Evolutionary conservation across 768 basidiomycete genomes (phyloP).

Genomic region (Amanita pallidorosea): DNA sequence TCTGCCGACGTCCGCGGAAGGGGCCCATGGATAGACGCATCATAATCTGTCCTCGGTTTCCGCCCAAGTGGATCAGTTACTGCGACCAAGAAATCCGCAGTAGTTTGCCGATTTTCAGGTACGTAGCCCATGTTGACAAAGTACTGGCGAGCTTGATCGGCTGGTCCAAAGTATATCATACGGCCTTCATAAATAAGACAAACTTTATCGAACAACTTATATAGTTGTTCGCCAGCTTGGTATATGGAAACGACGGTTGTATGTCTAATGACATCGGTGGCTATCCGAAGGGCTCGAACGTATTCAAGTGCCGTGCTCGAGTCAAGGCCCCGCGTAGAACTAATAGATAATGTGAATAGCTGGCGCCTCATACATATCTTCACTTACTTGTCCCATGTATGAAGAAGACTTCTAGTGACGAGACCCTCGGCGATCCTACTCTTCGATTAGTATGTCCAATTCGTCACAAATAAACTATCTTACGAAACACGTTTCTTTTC

Average conservation of each 20-base stretch:
- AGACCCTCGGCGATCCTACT: conserved; percentile 40
- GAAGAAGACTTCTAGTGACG: conserved; percentile 48
- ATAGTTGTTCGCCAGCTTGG: conserved; percentile 68
- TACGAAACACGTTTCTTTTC: conserved; percentile 75
- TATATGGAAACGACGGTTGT: conserved; percentile 75
- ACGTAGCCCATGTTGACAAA: conserved; percentile 62
- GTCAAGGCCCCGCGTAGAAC: conserved; percentile 56
- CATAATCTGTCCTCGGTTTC: conserved; percentile 19
- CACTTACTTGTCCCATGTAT: conserved; percentile 70
- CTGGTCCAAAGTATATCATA: conserved; percentile 71
- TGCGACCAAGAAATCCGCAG: conserved; percentile 52
- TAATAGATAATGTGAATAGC: conserved; percentile 14
- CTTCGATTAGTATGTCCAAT: background rate
- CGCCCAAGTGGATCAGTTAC: conserved; percentile 53
- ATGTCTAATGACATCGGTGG: conserved; percentile 41
- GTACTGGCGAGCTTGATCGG: conserved; percentile 54
- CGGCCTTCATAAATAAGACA: conserved; percentile 67
- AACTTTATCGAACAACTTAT: conserved; percentile 58
- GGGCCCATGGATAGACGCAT: conserved; percentile 19
- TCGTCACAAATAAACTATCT: conserved; percentile 6
- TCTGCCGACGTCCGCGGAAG: conserved; percentile 35
- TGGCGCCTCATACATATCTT: background rate
- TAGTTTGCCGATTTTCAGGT: conserved; percentile 51
- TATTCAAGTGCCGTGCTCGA: conserved; percentile 70
- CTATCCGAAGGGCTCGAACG: conserved; percentile 51